phyloP scores from a whole-genome alignment of 1,139 yeast genomes.

The Hemisphaericaspora subhashii region DNA sequence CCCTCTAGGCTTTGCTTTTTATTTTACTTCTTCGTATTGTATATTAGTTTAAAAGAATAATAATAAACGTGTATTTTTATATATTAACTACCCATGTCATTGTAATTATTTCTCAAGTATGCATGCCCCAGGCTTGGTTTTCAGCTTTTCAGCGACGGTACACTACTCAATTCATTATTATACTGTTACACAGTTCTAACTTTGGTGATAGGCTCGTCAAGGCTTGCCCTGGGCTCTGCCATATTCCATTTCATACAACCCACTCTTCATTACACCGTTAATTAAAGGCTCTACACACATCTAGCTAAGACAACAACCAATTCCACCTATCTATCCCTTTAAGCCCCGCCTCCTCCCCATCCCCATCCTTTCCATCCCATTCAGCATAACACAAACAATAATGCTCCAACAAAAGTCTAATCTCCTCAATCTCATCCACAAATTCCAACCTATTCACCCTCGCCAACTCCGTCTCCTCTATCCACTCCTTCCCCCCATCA shows the following conservation, averaged over 20 bases:
- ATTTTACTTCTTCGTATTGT: conserved; percentile 9
- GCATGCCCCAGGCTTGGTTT: not conserved
- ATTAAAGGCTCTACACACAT: too few species aligned
- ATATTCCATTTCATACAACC: too few species aligned
- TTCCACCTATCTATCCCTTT: conserved; percentile 14
- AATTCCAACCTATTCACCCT: conserved; percentile 69
- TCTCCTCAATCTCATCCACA: conserved; percentile 88
- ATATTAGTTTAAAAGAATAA: conserved; percentile 8
- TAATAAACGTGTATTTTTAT: conserved; percentile 4
- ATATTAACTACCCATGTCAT: too few species aligned
- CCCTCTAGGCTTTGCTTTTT: not conserved
- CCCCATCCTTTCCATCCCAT: conserved; percentile 2
- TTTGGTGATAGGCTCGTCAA: too few species aligned
- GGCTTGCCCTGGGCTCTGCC: too few species aligned
- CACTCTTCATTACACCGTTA: too few species aligned
- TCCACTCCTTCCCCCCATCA: conserved; percentile 35
- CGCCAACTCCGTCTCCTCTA: conserved; percentile 42
- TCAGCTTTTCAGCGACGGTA: too few species aligned
- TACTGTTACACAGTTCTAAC: too few species aligned
- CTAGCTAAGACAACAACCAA: conserved; percentile 10
- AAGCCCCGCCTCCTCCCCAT: conserved; percentile 2
- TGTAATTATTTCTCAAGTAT: too few species aligned
- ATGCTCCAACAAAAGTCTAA: conserved; percentile 70
- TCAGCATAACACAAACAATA: conserved; percentile 52
- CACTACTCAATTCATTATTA: too few species aligned